Evolutionary conservation across 129 eudicot species (phyloP).

Genomic region (Saussurea involucrata): DNA sequence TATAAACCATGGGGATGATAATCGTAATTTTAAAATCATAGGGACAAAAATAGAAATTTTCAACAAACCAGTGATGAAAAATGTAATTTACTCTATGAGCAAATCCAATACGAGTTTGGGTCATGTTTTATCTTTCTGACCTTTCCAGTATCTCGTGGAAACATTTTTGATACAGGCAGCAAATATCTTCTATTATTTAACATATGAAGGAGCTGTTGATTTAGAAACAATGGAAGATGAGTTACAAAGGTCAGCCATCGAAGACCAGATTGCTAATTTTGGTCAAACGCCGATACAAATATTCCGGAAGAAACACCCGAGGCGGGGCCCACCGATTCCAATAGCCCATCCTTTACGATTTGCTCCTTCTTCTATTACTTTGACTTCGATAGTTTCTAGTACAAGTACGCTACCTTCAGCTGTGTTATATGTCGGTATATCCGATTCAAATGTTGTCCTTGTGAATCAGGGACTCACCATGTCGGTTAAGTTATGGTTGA

Average conservation of each 20-base stretch:
- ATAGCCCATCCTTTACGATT: slow-evolving; percentile 93
- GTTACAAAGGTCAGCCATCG: slow-evolving; percentile 92
- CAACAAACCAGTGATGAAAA: too few relatives aligned
- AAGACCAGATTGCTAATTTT: slow-evolving; percentile 98
- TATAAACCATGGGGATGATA: too few relatives aligned
- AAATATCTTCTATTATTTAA: slow-evolving; percentile 84
- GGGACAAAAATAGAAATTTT: too few relatives aligned
- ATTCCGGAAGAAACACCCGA: slow-evolving; percentile 88
- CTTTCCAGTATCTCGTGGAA: neutral
- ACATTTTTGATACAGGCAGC: slow-evolving; percentile 62
- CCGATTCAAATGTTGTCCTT: slow-evolving; percentile 65
- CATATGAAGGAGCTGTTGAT: slow-evolving; percentile 97
- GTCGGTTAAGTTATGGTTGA: slow-evolving; percentile 91
- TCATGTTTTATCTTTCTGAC: slow-evolving; percentile 11
- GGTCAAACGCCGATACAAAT: slow-evolving; percentile 98
- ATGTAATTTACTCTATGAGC: too few relatives aligned
- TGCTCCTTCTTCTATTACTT: slow-evolving; percentile 85
- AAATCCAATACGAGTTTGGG: neutral
- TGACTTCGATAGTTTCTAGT: slow-evolving; percentile 71
- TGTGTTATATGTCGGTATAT: slow-evolving; percentile 59
- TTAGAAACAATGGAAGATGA: slow-evolving; percentile 95
- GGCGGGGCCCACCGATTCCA: slow-evolving; percentile 99
- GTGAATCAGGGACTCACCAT: slow-evolving; percentile 73
- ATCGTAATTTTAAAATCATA: too few relatives aligned
- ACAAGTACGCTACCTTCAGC: slow-evolving; percentile 53